phyloP scores from a whole-genome alignment of 495 filamentous ascomycete species.

The Sphaerosporella brunnea region DNA sequence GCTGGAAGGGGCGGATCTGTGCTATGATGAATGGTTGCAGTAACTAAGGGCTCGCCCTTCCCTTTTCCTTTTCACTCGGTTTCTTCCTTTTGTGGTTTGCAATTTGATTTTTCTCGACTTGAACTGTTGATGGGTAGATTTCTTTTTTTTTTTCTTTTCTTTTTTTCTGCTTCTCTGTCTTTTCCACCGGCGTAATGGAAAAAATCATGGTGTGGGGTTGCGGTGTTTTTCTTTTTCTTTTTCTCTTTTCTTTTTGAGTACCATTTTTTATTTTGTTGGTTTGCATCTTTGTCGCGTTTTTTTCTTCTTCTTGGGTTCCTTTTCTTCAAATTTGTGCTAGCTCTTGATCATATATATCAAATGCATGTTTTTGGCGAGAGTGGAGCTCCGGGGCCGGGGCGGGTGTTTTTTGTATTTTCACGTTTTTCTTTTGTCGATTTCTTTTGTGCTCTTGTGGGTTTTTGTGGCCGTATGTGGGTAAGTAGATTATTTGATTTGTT shows the following conservation, averaged over 20 bases:
- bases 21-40: slow-evolving; percentile 25
- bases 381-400: too few species aligned
- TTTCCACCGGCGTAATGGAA: too few species aligned
- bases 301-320: too few species aligned
- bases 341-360: too few species aligned
- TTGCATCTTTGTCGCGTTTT: background rate
- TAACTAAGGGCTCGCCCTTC: background rate
- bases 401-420: background rate
- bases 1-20: slow-evolving; percentile 13
- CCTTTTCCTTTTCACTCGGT: background rate
- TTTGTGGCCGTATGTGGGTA: background rate
- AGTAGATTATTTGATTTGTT: background rate
- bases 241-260: background rate
- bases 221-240: background rate
- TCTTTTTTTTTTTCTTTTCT: background rate
- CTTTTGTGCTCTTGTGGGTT: background rate
- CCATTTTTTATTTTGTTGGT: background rate
- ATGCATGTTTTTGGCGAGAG: too few species aligned
- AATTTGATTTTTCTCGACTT: too few species aligned
- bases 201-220: too few species aligned
- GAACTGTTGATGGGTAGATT: too few species aligned
- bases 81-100: background rate
- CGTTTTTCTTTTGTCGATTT: background rate
- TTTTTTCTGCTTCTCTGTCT: too few species aligned
- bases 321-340: too few species aligned